Percentiles rank a stretch among this genome's conserved stretches.
Conservation (phyloP, 345 rosid species). For the Anastatica hierochuntica region DNA sequence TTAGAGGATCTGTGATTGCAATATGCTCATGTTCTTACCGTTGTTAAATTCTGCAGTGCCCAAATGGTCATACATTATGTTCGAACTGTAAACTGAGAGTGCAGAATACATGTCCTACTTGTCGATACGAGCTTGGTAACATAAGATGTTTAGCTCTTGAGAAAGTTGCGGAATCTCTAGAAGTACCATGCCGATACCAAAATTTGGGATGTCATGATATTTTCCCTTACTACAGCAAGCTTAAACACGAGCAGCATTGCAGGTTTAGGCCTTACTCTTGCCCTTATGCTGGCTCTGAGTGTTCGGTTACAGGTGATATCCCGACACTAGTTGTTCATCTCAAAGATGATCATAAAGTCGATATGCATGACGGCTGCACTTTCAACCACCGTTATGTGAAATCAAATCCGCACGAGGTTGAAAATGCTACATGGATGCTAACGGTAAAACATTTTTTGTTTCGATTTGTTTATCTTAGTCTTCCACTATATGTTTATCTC, state of each 20-base stretch:
- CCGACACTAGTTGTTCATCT: conserved; percentile 62
- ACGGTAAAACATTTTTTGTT: conserved; percentile 42
- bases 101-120: conserved; percentile 74
- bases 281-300: conserved; percentile 92
- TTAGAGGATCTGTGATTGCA: background rate
- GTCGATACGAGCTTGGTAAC: conserved; percentile 84
- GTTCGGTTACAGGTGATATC: conserved; percentile 76
- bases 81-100: conserved; percentile 71
- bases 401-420: conserved; percentile 80
- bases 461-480: too few species aligned
- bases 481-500: background rate
- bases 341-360: conserved; percentile 82
- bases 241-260: conserved; percentile 74
- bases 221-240: conserved; percentile 79
- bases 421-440: conserved; percentile 96
- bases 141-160: conserved; percentile 90
- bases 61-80: conserved; percentile 89
- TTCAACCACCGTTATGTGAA: conserved; percentile 91
- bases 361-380: conserved; percentile 83
- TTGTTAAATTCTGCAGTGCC: conserved; percentile 43
- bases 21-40: background rate
- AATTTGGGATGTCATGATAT: conserved; percentile 68
- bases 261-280: conserved; percentile 70
- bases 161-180: conserved; percentile 83
- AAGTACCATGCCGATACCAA: conserved; percentile 79